These are phyloP conservation scores for Trichoderma sp. DNA, from an alignment of 2,329 filamentous ascomycete genomes.

Conservation along the genomic window DNA sequence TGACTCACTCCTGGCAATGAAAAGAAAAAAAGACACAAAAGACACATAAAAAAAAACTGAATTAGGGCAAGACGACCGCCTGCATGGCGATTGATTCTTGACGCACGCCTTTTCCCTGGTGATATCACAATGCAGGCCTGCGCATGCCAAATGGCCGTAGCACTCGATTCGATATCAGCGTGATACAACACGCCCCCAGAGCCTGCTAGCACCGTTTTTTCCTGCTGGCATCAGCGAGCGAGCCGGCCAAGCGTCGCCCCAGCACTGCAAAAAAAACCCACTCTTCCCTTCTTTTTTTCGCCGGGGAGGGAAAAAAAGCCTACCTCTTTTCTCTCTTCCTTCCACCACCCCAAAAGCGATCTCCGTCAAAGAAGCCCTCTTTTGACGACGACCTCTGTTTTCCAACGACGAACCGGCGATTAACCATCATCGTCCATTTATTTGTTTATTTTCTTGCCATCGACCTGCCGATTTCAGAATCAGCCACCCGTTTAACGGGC, in stretches of 20 bases:
- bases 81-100: not conserved
- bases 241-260: constrained; percentile 22
- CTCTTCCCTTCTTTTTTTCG: constrained; percentile 22
- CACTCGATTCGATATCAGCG: not conserved
- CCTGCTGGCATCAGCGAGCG: constrained; percentile 14
- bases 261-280: constrained; percentile 22
- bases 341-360: constrained; percentile 6
- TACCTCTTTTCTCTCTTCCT: constrained; percentile 21
- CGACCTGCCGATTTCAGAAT: not conserved
- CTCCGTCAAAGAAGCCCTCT: constrained; percentile 8
- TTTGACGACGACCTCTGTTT: constrained; percentile 16
- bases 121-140: not conserved
- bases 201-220: not conserved
- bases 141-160: not conserved
- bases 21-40: not conserved
- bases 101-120: not conserved
- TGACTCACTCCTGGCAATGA: not conserved
- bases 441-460: not conserved
- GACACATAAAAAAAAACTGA: not conserved
- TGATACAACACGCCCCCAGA: not conserved
- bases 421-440: constrained; percentile 20
- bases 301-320: constrained; percentile 25
- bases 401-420: constrained; percentile 26
- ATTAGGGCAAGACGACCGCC: not conserved
- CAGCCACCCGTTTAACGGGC: not conserved